phyloP scores from a whole-genome alignment of 2,329 filamentous ascomycete genomes.

The Cladosporium sphaerospermum region DNA sequence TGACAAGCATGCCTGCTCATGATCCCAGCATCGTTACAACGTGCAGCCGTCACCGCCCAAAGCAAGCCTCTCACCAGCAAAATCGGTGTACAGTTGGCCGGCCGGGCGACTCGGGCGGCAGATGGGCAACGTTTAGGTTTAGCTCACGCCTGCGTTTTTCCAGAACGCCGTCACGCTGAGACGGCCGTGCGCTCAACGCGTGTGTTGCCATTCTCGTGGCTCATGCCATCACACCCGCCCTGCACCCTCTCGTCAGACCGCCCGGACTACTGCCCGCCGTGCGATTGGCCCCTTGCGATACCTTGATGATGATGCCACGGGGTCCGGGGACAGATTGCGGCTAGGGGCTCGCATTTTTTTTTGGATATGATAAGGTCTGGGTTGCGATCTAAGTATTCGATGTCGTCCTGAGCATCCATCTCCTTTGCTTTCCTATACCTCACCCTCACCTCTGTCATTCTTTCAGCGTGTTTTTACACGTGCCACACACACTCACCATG shows the following conservation, averaged over 20 bases:
- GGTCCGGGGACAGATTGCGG: background rate
- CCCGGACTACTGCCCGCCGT: background rate
- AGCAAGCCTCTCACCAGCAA: too few relatives aligned
- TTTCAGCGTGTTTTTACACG: background rate
- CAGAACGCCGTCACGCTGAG: constrained; percentile 1
- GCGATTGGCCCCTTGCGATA: background rate
- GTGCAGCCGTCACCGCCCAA: too few relatives aligned
- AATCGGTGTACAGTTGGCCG: background rate
- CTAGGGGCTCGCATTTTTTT: constrained; percentile 3
- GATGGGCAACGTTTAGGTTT: background rate
- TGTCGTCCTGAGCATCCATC: background rate
- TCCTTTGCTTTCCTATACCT: background rate
- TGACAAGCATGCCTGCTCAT: too few relatives aligned
- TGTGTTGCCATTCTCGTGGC: constrained; percentile 5
- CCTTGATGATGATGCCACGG: constrained; percentile 8
- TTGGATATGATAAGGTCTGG: background rate
- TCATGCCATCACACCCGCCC: constrained; percentile 5
- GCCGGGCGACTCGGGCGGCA: background rate
- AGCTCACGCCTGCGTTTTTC: background rate
- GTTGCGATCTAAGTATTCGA: constrained; percentile 1
- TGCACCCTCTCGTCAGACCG: constrained; percentile 11
- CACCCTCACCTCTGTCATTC: background rate
- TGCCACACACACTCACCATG: background rate
- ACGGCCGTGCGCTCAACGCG: constrained; percentile 9
- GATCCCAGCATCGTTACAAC: too few relatives aligned